phyloP scores from a whole-genome alignment of 2,329 filamentous ascomycete species.

The Arthroderma sp. region DNA sequence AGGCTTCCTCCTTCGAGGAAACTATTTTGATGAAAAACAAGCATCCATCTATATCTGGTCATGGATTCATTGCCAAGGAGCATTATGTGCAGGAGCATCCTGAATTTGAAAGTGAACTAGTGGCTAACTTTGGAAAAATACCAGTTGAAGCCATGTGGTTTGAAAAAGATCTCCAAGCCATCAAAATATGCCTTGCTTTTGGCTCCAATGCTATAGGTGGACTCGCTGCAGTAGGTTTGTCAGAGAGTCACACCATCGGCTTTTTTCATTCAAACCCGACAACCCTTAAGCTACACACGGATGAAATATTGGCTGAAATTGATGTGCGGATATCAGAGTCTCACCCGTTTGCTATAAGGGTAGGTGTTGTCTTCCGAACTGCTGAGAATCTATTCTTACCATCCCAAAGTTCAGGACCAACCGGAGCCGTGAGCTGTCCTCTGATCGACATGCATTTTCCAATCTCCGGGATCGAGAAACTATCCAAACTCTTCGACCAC shows the following conservation, averaged over 20 bases:
- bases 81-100: neutral
- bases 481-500: conserved; percentile 2
- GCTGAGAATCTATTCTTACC: neutral
- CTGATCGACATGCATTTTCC: neutral
- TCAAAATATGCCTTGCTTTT: neutral
- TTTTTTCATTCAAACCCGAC: neutral
- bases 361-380: neutral
- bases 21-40: conserved; percentile 4
- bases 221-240: neutral
- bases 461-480: neutral
- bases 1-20: conserved; percentile 3
- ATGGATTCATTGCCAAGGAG: conserved; percentile 1
- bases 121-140: neutral
- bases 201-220: neutral
- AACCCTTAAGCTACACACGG: neutral
- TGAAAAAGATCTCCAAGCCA: conserved; percentile 3
- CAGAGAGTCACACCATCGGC: neutral
- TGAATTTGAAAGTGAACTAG: too few relatives aligned
- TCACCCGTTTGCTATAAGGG: conserved; percentile 1
- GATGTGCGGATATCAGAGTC: conserved; percentile 1
- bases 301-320: conserved; percentile 4
- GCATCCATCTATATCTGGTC: conserved; percentile 3
- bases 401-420: conserved; percentile 2
- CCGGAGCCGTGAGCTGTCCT: conserved; percentile 1
- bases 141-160: conserved; percentile 4